Evolutionary conservation across 164 flowering plant genomes (phyloP).

Genomic region (Houttuynia cordata): DNA sequence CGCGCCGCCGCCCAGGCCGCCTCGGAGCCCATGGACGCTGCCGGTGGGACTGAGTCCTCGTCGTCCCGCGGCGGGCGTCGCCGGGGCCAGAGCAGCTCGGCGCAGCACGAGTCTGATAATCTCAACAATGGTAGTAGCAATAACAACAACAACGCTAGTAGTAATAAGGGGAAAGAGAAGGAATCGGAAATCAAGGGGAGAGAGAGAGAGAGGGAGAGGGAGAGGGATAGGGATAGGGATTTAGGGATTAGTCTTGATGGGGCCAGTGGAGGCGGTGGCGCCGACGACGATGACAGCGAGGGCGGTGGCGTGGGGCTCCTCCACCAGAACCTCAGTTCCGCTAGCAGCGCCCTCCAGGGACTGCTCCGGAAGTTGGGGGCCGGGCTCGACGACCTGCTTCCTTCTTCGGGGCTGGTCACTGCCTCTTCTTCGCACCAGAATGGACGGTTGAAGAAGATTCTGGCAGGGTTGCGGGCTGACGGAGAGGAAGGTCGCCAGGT

Average conservation of each 20-base stretch:
- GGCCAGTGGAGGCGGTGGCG: conserved; percentile 17
- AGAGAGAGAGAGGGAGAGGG: conserved; percentile 40
- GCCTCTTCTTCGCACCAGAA: conserved; percentile 74
- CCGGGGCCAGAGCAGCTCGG: conserved; percentile 12
- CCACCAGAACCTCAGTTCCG: conserved; percentile 75
- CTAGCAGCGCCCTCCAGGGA: conserved; percentile 92
- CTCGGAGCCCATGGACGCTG: conserved; percentile 35
- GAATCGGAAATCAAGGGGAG: conserved; percentile 68
- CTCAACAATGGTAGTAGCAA: neutral
- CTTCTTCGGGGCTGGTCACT: conserved; percentile 49
- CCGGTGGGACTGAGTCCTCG: conserved; percentile 26
- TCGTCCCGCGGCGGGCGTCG: conserved; percentile 41
- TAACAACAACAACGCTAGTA: neutral
- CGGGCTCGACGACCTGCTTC: conserved; percentile 85
- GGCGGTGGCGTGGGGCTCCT: conserved; percentile 67
- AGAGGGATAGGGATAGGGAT: too few species aligned
- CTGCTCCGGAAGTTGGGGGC: conserved; percentile 81
- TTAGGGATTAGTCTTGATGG: conserved; percentile 50
- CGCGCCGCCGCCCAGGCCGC: conserved; percentile 18
- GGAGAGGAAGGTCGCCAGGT: conserved; percentile 96
- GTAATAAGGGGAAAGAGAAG: conserved; percentile 70
- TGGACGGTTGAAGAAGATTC: conserved; percentile 82
- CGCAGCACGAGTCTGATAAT: conserved; percentile 32
- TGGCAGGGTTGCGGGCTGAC: conserved; percentile 82
- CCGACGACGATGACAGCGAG: conserved; percentile 53